A percentile compares a stretch with the other conserved stretches of the same genome.
These are phyloP conservation scores for Zygnema circumcarinatum DNA, from an alignment of 139 green algal genomes.

Conservation along the genomic window DNA sequence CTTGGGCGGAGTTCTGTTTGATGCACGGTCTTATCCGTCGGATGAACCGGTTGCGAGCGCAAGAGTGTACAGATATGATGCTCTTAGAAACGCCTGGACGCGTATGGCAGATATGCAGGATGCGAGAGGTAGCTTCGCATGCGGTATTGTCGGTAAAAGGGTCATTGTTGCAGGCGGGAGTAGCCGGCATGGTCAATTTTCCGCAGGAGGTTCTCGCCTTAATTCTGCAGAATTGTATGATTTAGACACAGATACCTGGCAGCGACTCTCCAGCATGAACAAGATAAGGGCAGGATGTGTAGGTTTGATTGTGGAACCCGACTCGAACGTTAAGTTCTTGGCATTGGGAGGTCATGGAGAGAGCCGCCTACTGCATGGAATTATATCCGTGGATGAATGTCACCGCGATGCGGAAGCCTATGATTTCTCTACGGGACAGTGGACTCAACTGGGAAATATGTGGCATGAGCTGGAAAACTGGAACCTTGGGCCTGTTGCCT, in stretches of 20 bases:
- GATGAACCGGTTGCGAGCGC: not conserved
- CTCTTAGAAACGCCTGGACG: not conserved
- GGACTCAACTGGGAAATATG: not conserved
- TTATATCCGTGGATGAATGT: not conserved
- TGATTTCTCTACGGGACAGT: not conserved
- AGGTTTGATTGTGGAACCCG: not conserved
- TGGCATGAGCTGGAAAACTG: not conserved
- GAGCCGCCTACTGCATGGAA: not conserved
- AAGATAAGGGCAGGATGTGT: not conserved
- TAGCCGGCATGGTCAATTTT: not conserved
- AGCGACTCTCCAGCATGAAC: not conserved
- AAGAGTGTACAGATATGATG: conserved; percentile 15
- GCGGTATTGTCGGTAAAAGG: not conserved
- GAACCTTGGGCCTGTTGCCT: not conserved
- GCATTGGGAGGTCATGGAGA: not conserved
- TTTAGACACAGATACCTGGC: not conserved
- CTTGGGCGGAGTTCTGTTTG: conserved; percentile 9
- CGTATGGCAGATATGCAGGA: conserved; percentile 7
- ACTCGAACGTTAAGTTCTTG: not conserved
- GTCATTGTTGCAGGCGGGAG: not conserved
- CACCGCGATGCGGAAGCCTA: not conserved
- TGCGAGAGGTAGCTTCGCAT: conserved; percentile 3
- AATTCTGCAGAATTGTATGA: not conserved
- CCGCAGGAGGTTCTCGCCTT: not conserved
- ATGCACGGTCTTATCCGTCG: not conserved